Evolutionary conservation across 441 rosid genomes (phyloP).

Genomic region (Geranium incanum): DNA sequence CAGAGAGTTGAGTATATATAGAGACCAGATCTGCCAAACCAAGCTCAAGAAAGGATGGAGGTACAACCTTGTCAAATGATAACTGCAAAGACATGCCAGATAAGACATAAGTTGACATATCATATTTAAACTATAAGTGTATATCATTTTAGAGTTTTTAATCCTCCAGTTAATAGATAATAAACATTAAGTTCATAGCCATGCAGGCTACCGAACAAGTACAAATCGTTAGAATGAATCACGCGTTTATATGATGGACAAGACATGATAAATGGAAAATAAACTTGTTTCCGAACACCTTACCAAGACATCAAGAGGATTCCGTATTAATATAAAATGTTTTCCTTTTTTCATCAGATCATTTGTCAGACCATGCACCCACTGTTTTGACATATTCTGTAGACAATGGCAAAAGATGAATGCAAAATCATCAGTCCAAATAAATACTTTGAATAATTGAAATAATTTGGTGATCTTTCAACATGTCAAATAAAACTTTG

Average conservation of each 20-base stretch:
- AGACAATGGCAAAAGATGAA: background rate
- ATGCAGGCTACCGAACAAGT: too few species aligned
- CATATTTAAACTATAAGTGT: too few species aligned
- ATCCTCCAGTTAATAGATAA: too few species aligned
- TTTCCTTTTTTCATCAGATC: constrained; percentile 72
- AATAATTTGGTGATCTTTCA: constrained; percentile 1
- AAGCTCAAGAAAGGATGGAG: constrained; percentile 64
- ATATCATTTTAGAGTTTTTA: too few species aligned
- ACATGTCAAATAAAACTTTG: background rate
- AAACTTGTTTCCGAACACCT: constrained; percentile 16
- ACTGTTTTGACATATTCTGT: constrained; percentile 69
- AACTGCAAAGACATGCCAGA: constrained; percentile 37
- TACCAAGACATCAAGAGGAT: constrained; percentile 70
- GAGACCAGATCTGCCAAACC: constrained; percentile 67
- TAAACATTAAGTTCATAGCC: too few species aligned
- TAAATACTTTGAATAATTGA: background rate
- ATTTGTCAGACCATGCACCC: constrained; percentile 48
- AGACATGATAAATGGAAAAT: background rate
- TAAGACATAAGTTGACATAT: background rate
- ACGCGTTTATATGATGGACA: background rate
- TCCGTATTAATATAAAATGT: constrained; percentile 68
- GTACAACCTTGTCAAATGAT: constrained; percentile 56
- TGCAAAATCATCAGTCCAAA: background rate
- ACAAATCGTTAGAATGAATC: background rate
- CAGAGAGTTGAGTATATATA: constrained; percentile 62